phyloP scores from a whole-genome alignment of 1,139 yeast genomes.

The Scheffersomyces titani region DNA sequence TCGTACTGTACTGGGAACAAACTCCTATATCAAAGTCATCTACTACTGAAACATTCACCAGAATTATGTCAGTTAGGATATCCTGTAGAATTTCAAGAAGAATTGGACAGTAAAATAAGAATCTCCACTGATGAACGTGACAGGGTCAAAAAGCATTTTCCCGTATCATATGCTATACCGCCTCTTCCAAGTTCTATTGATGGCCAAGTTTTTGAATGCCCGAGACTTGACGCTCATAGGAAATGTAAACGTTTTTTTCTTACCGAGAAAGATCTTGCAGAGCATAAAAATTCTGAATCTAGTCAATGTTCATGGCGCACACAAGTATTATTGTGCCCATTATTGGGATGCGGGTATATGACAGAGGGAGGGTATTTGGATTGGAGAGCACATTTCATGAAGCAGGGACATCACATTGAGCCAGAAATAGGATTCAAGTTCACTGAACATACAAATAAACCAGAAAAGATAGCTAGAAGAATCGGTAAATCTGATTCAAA shows the following conservation, averaged over 20 bases:
- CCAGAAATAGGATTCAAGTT: slow-evolving; percentile 4
- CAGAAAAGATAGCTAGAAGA: background rate
- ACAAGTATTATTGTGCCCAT: slow-evolving; percentile 40
- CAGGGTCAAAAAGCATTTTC: slow-evolving; percentile 25
- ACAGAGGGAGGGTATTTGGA: slow-evolving; percentile 38
- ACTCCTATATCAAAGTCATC: slow-evolving; percentile 30
- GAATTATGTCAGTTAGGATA: slow-evolving; percentile 33
- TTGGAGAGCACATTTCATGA: slow-evolving; percentile 34
- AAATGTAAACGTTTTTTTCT: slow-evolving; percentile 19
- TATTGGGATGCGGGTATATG: slow-evolving; percentile 44
- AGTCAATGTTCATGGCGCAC: slow-evolving; percentile 25
- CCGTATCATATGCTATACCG: slow-evolving; percentile 26
- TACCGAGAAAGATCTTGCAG: slow-evolving; percentile 14
- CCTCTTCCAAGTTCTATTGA: slow-evolving; percentile 24
- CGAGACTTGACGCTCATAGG: slow-evolving; percentile 1
- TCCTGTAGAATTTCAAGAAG: slow-evolving; percentile 25
- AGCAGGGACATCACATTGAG: slow-evolving; percentile 18
- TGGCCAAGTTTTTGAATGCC: slow-evolving; percentile 18
- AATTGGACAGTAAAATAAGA: slow-evolving; percentile 30
- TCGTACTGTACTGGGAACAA: slow-evolving; percentile 35
- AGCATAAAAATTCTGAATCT: slow-evolving; percentile 21
- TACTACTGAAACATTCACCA: slow-evolving; percentile 26
- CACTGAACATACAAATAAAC: background rate
- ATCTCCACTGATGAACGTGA: slow-evolving; percentile 12
- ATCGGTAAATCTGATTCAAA: background rate